A percentile compares a stretch with the other conserved stretches of the same genome.
These are phyloP conservation scores for Leavenworthia alabamica DNA, from an alignment of 345 rosid species.

Conservation along the genomic window DNA sequence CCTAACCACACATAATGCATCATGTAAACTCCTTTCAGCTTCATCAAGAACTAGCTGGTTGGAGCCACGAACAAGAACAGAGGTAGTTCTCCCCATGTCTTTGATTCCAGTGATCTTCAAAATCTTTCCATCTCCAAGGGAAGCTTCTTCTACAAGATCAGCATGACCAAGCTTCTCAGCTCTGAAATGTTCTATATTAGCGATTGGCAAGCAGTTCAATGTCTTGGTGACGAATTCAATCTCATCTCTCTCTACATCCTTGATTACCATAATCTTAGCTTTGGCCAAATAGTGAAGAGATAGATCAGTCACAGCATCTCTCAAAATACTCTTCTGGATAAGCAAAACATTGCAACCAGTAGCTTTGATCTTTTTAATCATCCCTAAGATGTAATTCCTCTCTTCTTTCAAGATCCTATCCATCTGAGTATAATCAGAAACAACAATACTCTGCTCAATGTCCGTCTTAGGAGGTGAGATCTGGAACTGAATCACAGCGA, in stretches of 20 bases:
- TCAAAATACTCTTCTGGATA: conserved; percentile 96
- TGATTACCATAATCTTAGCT: conserved; percentile 84
- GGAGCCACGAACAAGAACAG: conserved; percentile 90
- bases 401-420: conserved; percentile 98
- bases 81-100: conserved; percentile 92
- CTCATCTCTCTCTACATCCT: conserved; percentile 96
- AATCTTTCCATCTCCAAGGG: conserved; percentile 96
- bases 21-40: conserved; percentile 97
- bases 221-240: conserved; percentile 95
- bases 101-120: conserved; percentile 80
- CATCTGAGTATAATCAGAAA: conserved; percentile 95
- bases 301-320: conserved; percentile 94
- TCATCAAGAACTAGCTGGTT: conserved; percentile 85
- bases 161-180: conserved; percentile 85
- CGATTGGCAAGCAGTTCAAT: conserved; percentile 87
- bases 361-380: conserved; percentile 93
- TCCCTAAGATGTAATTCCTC: conserved; percentile 89
- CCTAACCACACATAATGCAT: conserved; percentile 89
- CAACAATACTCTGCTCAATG: conserved; percentile 93
- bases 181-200: conserved; percentile 92
- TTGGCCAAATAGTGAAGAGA: conserved; percentile 91
- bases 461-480: conserved; percentile 95
- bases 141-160: conserved; percentile 83
- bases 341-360: conserved; percentile 84
- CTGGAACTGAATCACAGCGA: conserved; percentile 96